Evolutionary conservation across 148 eudicot species (phyloP), one percentile per base, ranked within the genome.

Genomic region (Nepenthes mirabilis): DNA sequence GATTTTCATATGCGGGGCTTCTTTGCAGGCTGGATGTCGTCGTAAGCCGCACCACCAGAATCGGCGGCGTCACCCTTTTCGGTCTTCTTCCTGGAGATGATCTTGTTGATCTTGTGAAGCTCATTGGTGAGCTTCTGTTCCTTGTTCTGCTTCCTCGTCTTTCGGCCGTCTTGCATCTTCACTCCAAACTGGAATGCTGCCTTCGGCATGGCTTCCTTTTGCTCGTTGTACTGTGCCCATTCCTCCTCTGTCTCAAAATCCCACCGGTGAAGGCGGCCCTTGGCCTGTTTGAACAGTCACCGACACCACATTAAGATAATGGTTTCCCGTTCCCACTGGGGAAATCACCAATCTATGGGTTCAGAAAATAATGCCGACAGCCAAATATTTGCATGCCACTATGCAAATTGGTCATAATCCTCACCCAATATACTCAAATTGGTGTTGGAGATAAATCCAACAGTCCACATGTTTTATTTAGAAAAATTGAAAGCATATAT

Each of bases 171-270:
- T 76, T 90, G 97, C 97, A 90, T 90, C 77, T 90, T 90, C 71
- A 90, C 97, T 1, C 97, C 97, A 64, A 89, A 89, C 78, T 89
- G 97, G 83, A 89, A 89, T 60, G 97, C 97, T 52, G 90, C 94
- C 76, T 90, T 90, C 0, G 97, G 97, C 97, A 90, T 90, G 69
- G 97, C 97, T 72, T 91, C 97, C 72, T 90, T 90, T 66, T 86
- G 88, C 67, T 90, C 97, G 33, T 90, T 86, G 83, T 90, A 90
- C 59, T 70, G 80, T 11, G 97, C 97, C 97, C 97, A 91, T 59
- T 91, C 97, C 62, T 84, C 95, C 52, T 87, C 96, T 7, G 98
- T 85, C 75, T 91, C 96, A 76, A 91, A 91, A 69, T 88, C 96
- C 96, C 98, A 88, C 47, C 90, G 72, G 64, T 87, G 97, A 61